Base-by-base conservation (phyloP, 768 basidiomycete species). In the Trametes punicea region DNA sequence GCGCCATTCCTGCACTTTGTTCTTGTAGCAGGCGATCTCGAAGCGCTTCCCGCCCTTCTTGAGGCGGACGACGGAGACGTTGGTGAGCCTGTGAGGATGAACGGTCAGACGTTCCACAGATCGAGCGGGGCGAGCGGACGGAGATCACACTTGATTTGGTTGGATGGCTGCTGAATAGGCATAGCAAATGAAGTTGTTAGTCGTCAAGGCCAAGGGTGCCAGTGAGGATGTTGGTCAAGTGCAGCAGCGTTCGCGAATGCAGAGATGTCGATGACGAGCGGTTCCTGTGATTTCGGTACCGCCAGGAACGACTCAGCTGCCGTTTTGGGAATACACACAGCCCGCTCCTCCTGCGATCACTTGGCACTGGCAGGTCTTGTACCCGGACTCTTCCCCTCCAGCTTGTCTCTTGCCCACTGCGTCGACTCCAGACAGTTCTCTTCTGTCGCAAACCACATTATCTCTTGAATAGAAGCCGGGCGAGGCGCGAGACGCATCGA, bases 21-120 rank as follows among this genome's bases (percentile, higher is more conserved):
- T 99, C 78, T 98, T 96, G 77, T 98, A 99, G 72, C 94, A 97
- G 33, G 97, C 96, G 65, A 99, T 90, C 96, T 99, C 97, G 69
- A 97, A 98, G 46, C 97, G 85, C 73, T 98, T 98, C 38, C 97
- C 97, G 42, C 89, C 93, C 70, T 98, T 98, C 79, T 94, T 97
- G 46, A 97, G 77, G 42, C 94, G 85, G 31, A 99, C 97, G 70
- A 98, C 82, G 34, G 93, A 93, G 56, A 98, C 96, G 68, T 99
- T 99, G 6, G 97, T 99, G 39, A 99, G 77, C 71, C 95, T 98
- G 72, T 38, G 63, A 51, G 15, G 36, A 40, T 20, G 42, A 46
- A 51, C 13, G 3, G 21, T 52, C 42, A 48, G 36, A 51, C 49
- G 48, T 48, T 44, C 57, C 64, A 64, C 48, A 36, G 34, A 34